These are phyloP conservation scores for Phytopythium vexans DNA, from an alignment of 352 stramenopile genomes.

Conservation along the genomic window DNA sequence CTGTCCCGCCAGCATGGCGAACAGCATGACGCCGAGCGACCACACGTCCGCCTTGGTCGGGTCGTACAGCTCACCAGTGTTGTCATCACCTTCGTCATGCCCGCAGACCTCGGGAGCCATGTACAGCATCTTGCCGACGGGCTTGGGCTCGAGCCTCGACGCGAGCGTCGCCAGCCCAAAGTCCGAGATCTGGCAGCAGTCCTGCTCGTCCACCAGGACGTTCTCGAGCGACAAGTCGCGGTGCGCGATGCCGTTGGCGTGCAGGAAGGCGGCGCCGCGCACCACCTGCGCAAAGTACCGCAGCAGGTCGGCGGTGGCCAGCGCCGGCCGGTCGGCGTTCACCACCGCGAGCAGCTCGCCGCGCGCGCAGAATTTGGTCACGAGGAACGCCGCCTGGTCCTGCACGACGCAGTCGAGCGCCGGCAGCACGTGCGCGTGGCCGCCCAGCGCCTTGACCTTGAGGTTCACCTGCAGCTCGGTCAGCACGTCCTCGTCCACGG, in stretches of 20 bases:
- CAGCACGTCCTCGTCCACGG: conserved; percentile 68
- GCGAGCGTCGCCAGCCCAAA: conserved; percentile 65
- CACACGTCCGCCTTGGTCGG: conserved; percentile 66
- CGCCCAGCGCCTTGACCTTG: conserved; percentile 48
- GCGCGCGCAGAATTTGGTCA: conserved; percentile 62
- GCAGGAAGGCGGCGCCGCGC: conserved; percentile 62
- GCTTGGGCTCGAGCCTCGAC: conserved; percentile 19
- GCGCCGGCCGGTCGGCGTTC: conserved; percentile 36
- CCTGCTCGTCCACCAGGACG: conserved; percentile 61
- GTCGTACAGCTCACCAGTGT: conserved; percentile 38
- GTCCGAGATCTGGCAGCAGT: conserved; percentile 77
- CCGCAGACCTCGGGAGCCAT: conserved; percentile 70
- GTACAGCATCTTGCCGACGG: conserved; percentile 77
- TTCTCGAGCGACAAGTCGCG: conserved; percentile 84
- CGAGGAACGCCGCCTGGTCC: conserved; percentile 53
- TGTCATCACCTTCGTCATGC: conserved; percentile 18
- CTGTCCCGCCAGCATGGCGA: conserved; percentile 60
- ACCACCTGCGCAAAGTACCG: conserved; percentile 72
- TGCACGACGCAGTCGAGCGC: conserved; percentile 67
- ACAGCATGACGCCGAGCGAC: conserved; percentile 80
- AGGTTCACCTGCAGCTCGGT: conserved; percentile 71
- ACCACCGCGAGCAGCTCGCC: conserved; percentile 78
- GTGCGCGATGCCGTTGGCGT: conserved; percentile 72
- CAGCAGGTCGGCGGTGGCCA: conserved; percentile 25
- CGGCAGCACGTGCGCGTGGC: conserved; percentile 66